phyloP scores from a whole-genome alignment of 805 yeast species.

The Diddensiella caesifluorescens region DNA sequence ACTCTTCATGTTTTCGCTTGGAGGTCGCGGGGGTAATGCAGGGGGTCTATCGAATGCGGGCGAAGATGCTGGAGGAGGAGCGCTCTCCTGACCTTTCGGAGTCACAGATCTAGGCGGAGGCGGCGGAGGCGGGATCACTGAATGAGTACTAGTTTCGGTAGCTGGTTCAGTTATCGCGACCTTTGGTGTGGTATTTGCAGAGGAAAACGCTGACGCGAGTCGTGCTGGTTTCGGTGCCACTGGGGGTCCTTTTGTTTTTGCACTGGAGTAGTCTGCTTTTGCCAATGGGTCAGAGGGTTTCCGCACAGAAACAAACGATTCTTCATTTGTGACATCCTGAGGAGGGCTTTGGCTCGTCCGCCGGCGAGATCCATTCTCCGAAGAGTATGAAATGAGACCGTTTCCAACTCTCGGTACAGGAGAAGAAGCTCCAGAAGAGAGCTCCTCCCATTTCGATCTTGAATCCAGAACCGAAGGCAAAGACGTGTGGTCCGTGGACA shows the following conservation, averaged over 20 bases:
- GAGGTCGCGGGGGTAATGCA: too few species aligned
- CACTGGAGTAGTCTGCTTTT: too few species aligned
- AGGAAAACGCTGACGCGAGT: constrained; percentile 4
- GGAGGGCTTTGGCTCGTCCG: too few species aligned
- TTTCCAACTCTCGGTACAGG: background rate
- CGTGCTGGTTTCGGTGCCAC: constrained; percentile 21
- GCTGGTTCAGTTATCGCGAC: constrained; percentile 1
- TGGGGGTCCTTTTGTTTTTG: too few species aligned
- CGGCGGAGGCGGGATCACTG: constrained; percentile 7
- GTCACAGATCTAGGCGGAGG: constrained; percentile 2
- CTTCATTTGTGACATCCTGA: too few species aligned
- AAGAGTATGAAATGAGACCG: too few species aligned
- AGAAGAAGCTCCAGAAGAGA: constrained; percentile 10
- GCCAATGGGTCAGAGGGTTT: too few species aligned
- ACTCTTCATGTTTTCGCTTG: background rate
- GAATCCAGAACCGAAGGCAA: constrained; percentile 22
- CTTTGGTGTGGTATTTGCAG: constrained; percentile 3
- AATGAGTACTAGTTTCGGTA: background rate
- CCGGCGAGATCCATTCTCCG: too few species aligned
- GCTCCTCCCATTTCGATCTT: constrained; percentile 19
- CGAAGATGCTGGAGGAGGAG: too few species aligned
- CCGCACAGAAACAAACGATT: too few species aligned
- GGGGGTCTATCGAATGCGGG: too few species aligned
- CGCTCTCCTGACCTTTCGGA: background rate
- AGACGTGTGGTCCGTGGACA: constrained; percentile 21